phyloP scores from a whole-genome alignment of 148 eudicot species.

The Selenicereus undatus region DNA sequence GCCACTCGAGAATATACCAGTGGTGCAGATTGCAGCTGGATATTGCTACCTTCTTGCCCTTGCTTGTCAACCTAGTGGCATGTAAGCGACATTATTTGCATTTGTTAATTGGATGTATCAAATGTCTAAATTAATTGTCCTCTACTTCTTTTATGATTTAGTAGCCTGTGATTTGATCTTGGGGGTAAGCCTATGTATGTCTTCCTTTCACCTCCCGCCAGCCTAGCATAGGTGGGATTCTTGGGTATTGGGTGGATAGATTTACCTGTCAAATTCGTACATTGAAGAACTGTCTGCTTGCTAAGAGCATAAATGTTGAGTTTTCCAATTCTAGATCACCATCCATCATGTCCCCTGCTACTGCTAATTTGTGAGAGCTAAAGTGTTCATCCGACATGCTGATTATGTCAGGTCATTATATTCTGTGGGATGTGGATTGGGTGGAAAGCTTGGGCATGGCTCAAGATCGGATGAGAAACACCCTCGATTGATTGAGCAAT shows the following conservation, averaged over 20 bases:
- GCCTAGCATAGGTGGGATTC: too few species aligned
- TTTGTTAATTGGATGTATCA: not conserved
- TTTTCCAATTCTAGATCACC: not conserved
- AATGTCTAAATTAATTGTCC: not conserved
- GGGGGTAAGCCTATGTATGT: not conserved
- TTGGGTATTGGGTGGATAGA: too few species aligned
- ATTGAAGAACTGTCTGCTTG: too few species aligned
- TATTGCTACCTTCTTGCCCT: constrained; percentile 91
- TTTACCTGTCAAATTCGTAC: too few species aligned
- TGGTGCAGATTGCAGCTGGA: constrained; percentile 90
- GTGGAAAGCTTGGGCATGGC: constrained; percentile 97
- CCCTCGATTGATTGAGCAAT: constrained; percentile 75
- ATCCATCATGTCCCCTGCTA: not conserved
- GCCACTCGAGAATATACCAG: constrained; percentile 70
- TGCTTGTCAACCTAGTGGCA: constrained; percentile 85
- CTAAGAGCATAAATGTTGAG: not conserved
- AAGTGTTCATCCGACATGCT: not conserved
- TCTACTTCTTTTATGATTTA: too few species aligned
- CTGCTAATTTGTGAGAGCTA: not conserved
- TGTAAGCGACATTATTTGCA: constrained; percentile 46
- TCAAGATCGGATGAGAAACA: constrained; percentile 63
- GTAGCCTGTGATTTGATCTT: not conserved
- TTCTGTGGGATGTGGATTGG: constrained; percentile 96
- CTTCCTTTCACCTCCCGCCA: not conserved
- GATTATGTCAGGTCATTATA: constrained; percentile 70